Evolutionary conservation across 371 early-diverging fungal species (phyloP), one percentile per base, ranked within the genome.

Genomic region (Circinella minor): DNA sequence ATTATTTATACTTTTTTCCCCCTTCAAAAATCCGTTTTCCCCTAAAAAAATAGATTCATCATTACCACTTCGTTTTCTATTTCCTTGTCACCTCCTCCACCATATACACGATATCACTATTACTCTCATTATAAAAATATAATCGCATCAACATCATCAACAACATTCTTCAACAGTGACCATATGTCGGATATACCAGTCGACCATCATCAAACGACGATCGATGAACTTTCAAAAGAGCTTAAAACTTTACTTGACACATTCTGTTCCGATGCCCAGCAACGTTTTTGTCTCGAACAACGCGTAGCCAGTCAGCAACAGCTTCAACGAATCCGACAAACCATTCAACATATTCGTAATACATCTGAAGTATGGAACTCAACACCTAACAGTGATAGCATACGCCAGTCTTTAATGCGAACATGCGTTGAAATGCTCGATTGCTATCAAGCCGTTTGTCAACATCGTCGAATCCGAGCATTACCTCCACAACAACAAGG

Each of bases 201-300:
- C 18, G 61, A 65, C 9, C 71, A 43, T 43, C 60, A 66, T 43
- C 60, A 39, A 27, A 60, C 67, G 17, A 64, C 65, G 18, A 51
- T 27, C n/a, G 73, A 67, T 17, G 71, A 68, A n/a, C 68, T 74
- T 6, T 55, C 36, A 14, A 61, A 63, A 43, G 74, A 74, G 49
- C 71, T 74, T 18, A 55, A 74, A 36, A 54, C 47, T 37, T 48
- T 74, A 7, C 65, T 74, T 6, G 66, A 62, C 34, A 57, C 63
- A 17, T 71, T 74, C 39, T 70, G 71, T 51, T 74, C 74, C 1
- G 62, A 70, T 38, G 66, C 67, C 4, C 74, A 74, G 55, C 74
- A 71, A 55, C 63, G 63, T 55, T 74, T 74, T 37, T 68, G 70
- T 43, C 46, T 74, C 51, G 68, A 74, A 20, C 74, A 74, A 39